Base-by-base conservation (phyloP, 495 filamentous ascomycete genomes). In the Neurospora sp. region DNA sequence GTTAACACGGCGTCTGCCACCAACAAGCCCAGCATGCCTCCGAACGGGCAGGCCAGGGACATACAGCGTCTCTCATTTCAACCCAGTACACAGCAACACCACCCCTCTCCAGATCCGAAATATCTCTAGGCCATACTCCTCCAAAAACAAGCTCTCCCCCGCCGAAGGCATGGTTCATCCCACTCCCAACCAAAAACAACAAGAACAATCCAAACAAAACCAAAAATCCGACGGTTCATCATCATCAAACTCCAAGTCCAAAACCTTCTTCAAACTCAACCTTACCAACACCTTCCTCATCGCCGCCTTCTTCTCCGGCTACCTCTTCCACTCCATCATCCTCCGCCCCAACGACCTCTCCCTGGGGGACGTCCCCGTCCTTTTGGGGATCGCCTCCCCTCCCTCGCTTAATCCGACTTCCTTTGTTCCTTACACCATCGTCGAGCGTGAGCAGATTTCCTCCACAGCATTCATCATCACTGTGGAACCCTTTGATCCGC, bases 401-500 rank as follows among this genome's bases (percentile, higher is more conserved):
- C 54, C 40, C 73, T 72, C 78, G 19, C 83, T 91, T 59, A 87
- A 88, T 77, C 73, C 79, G 0, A 70, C 72, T 11, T 80, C 79
- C 17, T 94, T 94, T 79, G 85, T 87, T 10, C 88, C 88, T 17
- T 89, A 89, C 75, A 88, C 85, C 21, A 86, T 98, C 69, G 84
- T 88, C 3, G 83, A 85, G 3, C 89, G 88, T 77, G 88, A 92
- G 62, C 84, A 87, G 1, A 86, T 96, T n/a, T 93, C 94, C 5
- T 10, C 19, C 0, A 48, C 43, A 9, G 43, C 43, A 9, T 48
- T 48, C n/a, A 87, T 97, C 69, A 89, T 97, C 77, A 92, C 89
- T 2, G 83, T 97, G 11, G 82, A 86, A 43, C 88, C 86, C 66
- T 45, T 54, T 24, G n/a, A n/a, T n/a, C n/a, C n/a, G n/a, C n/a